Conservation (phyloP, 306 rosid species). For the Pyrus betulifolia region DNA sequence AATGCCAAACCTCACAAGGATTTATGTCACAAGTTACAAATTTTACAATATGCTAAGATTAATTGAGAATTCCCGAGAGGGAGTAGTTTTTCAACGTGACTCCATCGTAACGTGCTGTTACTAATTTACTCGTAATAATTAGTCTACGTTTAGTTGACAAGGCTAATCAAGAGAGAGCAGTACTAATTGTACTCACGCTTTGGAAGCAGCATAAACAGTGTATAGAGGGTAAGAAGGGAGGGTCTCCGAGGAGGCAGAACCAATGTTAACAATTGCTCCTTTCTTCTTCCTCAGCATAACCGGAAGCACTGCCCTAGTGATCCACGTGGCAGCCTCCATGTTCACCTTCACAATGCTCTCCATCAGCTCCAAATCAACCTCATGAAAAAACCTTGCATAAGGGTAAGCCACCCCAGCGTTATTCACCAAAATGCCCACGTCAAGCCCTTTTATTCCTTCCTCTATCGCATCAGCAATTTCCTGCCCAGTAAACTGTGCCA, state of each 20-base stretch:
- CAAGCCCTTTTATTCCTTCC: slow-evolving; percentile 5
- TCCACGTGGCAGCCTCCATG: slow-evolving; percentile 38
- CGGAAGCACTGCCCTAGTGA: slow-evolving; percentile 40
- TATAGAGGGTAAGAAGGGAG: slow-evolving; percentile 41
- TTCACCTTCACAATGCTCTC: slow-evolving; percentile 31
- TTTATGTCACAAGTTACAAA: not conserved
- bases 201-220: slow-evolving; percentile 47
- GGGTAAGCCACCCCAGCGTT: slow-evolving; percentile 44
- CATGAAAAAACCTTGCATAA: slow-evolving; percentile 29
- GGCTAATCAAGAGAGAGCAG: too few species aligned
- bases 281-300: slow-evolving; percentile 47
- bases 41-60: not conserved
- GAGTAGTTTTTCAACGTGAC: not conserved
- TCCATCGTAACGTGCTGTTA: too few species aligned
- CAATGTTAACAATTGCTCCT: slow-evolving; percentile 49
- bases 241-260: slow-evolving; percentile 36
- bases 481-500: slow-evolving; percentile 12
- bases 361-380: slow-evolving; percentile 21
- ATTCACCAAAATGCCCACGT: slow-evolving; percentile 33
- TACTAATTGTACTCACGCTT: slow-evolving; percentile 18
- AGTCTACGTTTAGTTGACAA: too few species aligned
- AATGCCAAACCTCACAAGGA: not conserved
- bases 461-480: slow-evolving; percentile 13
- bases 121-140: too few species aligned
- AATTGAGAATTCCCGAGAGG: not conserved